Base-by-base conservation (phyloP, 108 stramenopile genomes). In the Mayamaea pseudoterrestris region DNA sequence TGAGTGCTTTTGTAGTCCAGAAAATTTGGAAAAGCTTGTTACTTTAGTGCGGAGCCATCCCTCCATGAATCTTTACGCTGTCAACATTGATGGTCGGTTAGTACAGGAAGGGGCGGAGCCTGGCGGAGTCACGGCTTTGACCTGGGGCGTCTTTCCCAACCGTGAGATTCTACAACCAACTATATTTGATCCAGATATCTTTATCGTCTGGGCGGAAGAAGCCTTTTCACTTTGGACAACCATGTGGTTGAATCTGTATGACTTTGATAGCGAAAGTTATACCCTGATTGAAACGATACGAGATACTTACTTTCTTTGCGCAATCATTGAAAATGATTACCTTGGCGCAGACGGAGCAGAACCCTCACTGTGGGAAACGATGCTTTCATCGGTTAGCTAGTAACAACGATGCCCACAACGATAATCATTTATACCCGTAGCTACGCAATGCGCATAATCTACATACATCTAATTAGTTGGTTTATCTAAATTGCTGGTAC, bases 151-250 rank as follows among this genome's bases (percentile, higher is more conserved):
- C 8, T 67, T 74, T 41, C 65, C 73, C 2, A 85, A 93, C 51
- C 59, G 83, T 27, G 97, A 98, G 65, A 88, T 98, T 42, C 54
- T 93, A 11, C 97, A 98, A 66, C 97, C 97, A 23, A 98, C 97
- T 11, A 83, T 98, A n/a, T 95, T 95, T 59, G 97, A 98, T 69
- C 90, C 90, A 4, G 76, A 82, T 17, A 76, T 80, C 0, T 98
- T 95, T 52, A 47, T 85, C 17, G 84, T 93, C 8, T 94, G 93
- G 90, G 80, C 77, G 0, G 88, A 93, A 35, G 97, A 98, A 62
- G 97, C 93, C 17, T 98, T 96, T 67, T 74, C 74, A n/a, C 68
- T 98, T 44, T 98, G 97, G 97, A 73, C 76, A 23, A 57, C 63
- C 22, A 76, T 81, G 63, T 98, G 97, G 97, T 75, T 93, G 16